Conservation (phyloP, 1,284 basidiomycete genomes). For the Leccinum subfulvum region DNA sequence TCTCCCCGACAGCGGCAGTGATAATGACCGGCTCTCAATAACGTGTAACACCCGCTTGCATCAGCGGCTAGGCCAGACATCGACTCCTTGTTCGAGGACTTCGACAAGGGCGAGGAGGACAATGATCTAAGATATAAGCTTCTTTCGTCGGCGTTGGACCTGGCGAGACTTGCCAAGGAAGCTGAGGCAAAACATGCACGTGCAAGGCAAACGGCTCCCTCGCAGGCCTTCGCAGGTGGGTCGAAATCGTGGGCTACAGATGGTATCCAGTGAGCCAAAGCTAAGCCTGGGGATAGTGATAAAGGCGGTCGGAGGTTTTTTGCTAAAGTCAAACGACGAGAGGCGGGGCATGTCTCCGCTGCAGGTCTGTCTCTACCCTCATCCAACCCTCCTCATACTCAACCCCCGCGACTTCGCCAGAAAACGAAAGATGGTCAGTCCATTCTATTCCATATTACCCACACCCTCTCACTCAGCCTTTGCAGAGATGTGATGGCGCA, state of each 20-base stretch:
- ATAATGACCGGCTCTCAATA: slow-evolving; percentile 28
- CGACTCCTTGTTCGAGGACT: slow-evolving; percentile 61
- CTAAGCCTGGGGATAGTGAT: no score
- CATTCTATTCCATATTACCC: background rate
- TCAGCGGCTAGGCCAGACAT: slow-evolving; percentile 41
- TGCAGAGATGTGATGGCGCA: slow-evolving; percentile 55
- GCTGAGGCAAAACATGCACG: slow-evolving; percentile 47
- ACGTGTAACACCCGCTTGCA: slow-evolving; percentile 21
- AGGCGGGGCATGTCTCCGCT: slow-evolving; percentile 33
- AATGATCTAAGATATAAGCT: slow-evolving; percentile 27
- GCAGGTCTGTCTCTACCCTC: slow-evolving; percentile 23
- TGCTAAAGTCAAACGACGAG: no score
- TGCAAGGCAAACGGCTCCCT: background rate
- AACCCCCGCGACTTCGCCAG: slow-evolving; percentile 35
- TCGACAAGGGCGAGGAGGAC: slow-evolving; percentile 45
- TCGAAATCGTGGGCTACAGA: no score
- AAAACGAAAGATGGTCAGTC: slow-evolving; percentile 73
- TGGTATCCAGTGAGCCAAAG: no score
- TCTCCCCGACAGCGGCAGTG: slow-evolving; percentile 48
- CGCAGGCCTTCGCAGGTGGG: no score
- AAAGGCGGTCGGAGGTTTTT: no score
- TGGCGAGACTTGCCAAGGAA: slow-evolving; percentile 50
- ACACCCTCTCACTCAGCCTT: slow-evolving; percentile 10
- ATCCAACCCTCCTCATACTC: slow-evolving; percentile 9
- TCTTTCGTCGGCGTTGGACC: slow-evolving; percentile 39